Conservation (phyloP, 202 grass and related monocot species). For the Eragrostis tef region DNA sequence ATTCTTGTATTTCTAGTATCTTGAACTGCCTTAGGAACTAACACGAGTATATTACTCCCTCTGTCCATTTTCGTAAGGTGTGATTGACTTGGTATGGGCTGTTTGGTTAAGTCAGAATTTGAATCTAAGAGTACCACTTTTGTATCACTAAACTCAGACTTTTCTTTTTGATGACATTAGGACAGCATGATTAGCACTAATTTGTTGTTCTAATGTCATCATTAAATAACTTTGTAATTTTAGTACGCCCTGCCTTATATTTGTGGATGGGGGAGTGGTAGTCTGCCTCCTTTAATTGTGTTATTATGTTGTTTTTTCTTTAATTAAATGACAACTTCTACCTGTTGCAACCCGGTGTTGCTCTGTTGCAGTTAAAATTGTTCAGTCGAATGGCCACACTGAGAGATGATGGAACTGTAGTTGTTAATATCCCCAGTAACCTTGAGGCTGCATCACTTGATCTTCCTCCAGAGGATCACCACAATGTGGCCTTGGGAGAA, state of each 20-base stretch:
- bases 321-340: slow-evolving; percentile 2
- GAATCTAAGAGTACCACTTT: no score
- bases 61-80: no score
- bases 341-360: background rate
- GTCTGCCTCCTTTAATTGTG: background rate
- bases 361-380: slow-evolving; percentile 68
- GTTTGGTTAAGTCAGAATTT: no score
- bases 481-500: slow-evolving; percentile 47
- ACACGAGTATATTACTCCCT: background rate
- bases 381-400: slow-evolving; percentile 76
- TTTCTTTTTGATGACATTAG: no score
- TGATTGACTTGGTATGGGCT: no score
- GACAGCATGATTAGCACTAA: no score
- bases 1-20: background rate
- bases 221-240: no score
- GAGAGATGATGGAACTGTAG: slow-evolving; percentile 80
- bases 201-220: no score
- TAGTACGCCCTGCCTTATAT: no score
- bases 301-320: slow-evolving; percentile 3
- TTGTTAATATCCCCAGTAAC: slow-evolving; percentile 72
- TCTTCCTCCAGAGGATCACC: slow-evolving; percentile 46
- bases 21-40: background rate
- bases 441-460: slow-evolving; percentile 54
- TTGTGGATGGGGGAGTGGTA: background rate
- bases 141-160: no score